Percentiles rank a stretch among this genome's conserved stretches.
Evolutionary conservation across 2,329 filamentous ascomycete species (phyloP).

Genomic region (Calonectria fujianensis): DNA sequence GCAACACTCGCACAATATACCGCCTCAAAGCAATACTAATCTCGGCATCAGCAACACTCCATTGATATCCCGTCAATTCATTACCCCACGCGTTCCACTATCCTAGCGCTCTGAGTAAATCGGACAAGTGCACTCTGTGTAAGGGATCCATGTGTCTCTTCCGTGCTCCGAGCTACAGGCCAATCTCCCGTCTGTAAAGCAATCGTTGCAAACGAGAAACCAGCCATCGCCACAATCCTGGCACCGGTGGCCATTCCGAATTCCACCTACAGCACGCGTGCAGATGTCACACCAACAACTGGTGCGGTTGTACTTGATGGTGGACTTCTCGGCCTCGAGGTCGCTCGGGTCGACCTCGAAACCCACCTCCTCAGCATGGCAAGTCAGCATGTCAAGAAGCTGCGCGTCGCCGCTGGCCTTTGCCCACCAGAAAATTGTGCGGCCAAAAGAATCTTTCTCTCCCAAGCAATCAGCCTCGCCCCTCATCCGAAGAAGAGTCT

Average conservation of each 20-base stretch:
- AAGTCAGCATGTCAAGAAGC: neutral
- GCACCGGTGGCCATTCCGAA: neutral
- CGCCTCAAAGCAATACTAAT: neutral
- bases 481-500: neutral
- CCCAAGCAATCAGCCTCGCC: neutral
- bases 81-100: neutral
- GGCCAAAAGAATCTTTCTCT: neutral
- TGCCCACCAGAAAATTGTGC: slow-evolving; percentile 13
- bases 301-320: neutral
- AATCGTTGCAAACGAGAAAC: slow-evolving; percentile 1
- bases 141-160: neutral
- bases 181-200: neutral
- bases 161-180: neutral
- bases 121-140: neutral
- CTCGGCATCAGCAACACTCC: neutral
- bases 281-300: neutral
- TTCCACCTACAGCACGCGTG: neutral
- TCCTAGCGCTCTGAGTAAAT: neutral
- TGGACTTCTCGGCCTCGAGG: neutral
- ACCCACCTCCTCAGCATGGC: neutral
- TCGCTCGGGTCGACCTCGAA: neutral
- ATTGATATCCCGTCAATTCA: neutral
- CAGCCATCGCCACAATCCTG: neutral
- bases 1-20: too few species aligned
- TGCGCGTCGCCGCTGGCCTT: neutral